Evolutionary conservation across 306 rosid genomes (phyloP), one percentile per base, ranked within the genome.

Genomic region (Pyrus betulifolia): DNA sequence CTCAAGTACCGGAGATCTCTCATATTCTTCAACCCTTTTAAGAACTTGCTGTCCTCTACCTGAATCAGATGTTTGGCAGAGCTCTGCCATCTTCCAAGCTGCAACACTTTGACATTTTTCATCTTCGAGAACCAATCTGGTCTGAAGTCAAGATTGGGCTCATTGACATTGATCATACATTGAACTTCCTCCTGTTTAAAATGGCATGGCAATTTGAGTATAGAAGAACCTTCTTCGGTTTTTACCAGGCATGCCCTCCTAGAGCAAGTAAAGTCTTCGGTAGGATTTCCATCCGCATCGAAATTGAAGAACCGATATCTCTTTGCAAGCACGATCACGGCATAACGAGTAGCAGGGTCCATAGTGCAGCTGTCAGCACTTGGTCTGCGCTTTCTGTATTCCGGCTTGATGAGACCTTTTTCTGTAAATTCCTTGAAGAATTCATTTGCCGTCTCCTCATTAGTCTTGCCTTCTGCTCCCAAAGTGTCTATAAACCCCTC

Each of bases 21-120:
- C 84, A 81, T 71, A 14, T 45, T 81, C 65, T 65, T 81, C 64
- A 81, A 66, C 40, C 75, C 78, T 46, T 70, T 57, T 7, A 81
- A 68, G 84, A 81, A 81, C 59, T 58, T 74, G 42, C 67, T 27
- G 60, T 33, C 64, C 45, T 71, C 78, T 4, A 72, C 78, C 19
- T 81, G 74, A 23, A 76, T 61, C 10, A 38, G 55, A 6, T 65
- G 55, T 40, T 54, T 3, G 5, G 66, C 76, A 1, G 72, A 69
- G n/a, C 68, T n/a, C 66, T 52, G 19, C 84, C 81, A 71, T 35
- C 69, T 71, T 19, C 81, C 84, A 40, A 81, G 69, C 18, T 71
- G 80, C 62, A 81, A 40, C 22, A 76, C 75, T 11, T 25, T 45
- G 9, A 76, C 21, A 0, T 27, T 1, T 66, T 71, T 76, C 84